Evolutionary conservation across 257 asterid genomes (phyloP), one percentile per base, ranked within the genome.

Genomic region (Capsicum baccatum): DNA sequence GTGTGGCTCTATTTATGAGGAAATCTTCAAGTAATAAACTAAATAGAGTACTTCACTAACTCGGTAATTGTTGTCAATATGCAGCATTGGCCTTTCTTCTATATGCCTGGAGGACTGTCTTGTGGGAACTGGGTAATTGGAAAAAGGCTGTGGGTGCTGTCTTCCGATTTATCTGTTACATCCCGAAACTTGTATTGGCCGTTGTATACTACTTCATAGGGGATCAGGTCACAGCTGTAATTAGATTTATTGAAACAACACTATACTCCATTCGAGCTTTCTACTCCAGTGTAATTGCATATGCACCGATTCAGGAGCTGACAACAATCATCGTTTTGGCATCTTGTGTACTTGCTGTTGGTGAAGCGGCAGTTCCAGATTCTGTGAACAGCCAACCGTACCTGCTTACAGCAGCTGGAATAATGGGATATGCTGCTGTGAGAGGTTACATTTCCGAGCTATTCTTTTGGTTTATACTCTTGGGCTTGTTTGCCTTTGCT

Each of bases 111-210:
- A 94, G 99, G 89, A 89, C 93, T 3, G 98, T 94, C 83, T 83
- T 93, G 76, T 94, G 98, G 99, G 98, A 96, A 85, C 93, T 96
- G 47, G 89, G 91, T 14, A 92, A 92, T 91, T 96, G 98, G 98
- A 92, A 79, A 82, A 88, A 83, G 42, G 67, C 91, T 1, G 70
- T 74, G 37, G 83, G 62, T 11, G 88, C 88, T 56, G 64, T 93
- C 33, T 83, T 89, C 55, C 69, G 19, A 42, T 86, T 91, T 89
- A 59, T 89, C 13, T 88, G 86, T n/a, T 91, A 89, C 90, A 83
- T 92, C 80, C 86, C 91, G 9, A 91, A 91, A 89, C 86, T 94
- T 80, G 35, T 85, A 0, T 66, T 96, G 59, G 94, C 94, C 86
- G 68, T 89, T 62, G 35, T 94, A 56, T 89, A 88, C 90, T 91